Base-by-base conservation (phyloP, 2,329 filamentous ascomycete genomes). In the Neopestalotiopsis sp. region DNA sequence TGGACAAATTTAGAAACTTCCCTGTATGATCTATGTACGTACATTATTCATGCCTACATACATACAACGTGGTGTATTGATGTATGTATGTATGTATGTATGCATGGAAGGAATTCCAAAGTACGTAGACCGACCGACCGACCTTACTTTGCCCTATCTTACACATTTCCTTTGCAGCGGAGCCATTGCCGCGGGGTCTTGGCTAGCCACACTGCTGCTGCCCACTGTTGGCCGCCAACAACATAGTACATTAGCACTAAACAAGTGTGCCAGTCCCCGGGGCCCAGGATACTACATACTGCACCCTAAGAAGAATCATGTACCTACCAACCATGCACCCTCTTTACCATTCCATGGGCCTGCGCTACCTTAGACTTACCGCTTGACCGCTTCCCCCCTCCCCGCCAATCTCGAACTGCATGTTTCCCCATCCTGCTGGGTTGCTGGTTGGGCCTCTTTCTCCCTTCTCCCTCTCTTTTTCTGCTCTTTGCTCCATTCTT, bases 301-400 rank as follows among this genome's bases (percentile, higher is more conserved):
- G 24, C 24, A 28, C 34, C 34, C 34, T 38, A 38, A 38, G 10
- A 38, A 38, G 10, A 38, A 10, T 38, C 6, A 38, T 6, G 34
- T 42, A 34, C 28, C 38, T 64, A 20, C 24, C 38, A 64, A 32
- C 30, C 24, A 30, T 62, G 40, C 20, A 49, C 40, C 28, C 42
- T 20, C 61, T 38, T 30, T 20, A 62, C 24, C 24, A 28, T 28
- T 28, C 24, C 24, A 28, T 28, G 24, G 24, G 24, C 24, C 24
- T 28, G 24, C 57, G n/a, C 9, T 62, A 62, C 32, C 30, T 17
- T 34, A 7, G 28, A 34, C 59, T 62, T 62, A 62, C 61, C 38
- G 38, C 61, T 52, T 64, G 38, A 64, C 61, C 61, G 61, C 61
- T 64, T 38, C 28, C 59, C 20, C 20, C n/a, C n/a, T 62, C 32